Evolutionary conservation across 371 early-diverging fungal genomes (phyloP).

Genomic region (Saksenaea oblongispora): DNA sequence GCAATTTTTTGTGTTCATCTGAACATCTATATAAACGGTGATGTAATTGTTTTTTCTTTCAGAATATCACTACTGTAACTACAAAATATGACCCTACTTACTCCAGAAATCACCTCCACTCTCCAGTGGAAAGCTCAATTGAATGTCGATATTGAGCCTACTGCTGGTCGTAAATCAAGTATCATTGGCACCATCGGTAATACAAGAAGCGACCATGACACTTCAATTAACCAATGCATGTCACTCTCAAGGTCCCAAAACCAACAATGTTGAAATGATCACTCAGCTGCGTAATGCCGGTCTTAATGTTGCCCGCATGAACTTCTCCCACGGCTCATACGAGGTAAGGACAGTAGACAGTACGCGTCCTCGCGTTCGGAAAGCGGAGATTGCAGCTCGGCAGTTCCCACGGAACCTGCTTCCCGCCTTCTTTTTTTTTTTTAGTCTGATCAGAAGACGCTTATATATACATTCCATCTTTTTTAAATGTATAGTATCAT

Average conservation of each 20-base stretch:
- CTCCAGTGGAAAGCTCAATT: slow-evolving; percentile 79
- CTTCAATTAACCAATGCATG: background rate
- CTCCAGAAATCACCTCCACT: slow-evolving; percentile 48
- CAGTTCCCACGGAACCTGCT: background rate
- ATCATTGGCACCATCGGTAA: slow-evolving; percentile 84
- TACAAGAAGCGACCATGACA: background rate
- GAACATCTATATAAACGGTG: slow-evolving; percentile 3
- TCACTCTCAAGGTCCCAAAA: slow-evolving; percentile 69
- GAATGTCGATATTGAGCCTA: slow-evolving; percentile 63
- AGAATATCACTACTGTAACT: background rate
- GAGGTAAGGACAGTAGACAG: slow-evolving; percentile 55
- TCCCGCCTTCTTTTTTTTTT: slow-evolving; percentile 2
- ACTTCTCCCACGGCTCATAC: slow-evolving; percentile 94
- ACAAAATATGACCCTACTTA: slow-evolving; percentile 13
- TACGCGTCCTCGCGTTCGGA: background rate
- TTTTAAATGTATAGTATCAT: slow-evolving; percentile 68
- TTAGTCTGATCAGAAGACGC: background rate
- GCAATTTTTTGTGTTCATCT: slow-evolving; percentile 3
- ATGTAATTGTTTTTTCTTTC: slow-evolving; percentile 1
- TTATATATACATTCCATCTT: background rate
- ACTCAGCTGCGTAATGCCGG: slow-evolving; percentile 89
- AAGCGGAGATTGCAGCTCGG: background rate
- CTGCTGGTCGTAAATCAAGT: slow-evolving; percentile 73
- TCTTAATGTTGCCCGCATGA: slow-evolving; percentile 94
- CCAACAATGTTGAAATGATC: slow-evolving; percentile 84